A percentile compares a stretch with the other conserved stretches of the same genome.
phyloP scores from a whole-genome alignment of 495 filamentous ascomycete species.

The Staphylotrichum tortipilum region DNA sequence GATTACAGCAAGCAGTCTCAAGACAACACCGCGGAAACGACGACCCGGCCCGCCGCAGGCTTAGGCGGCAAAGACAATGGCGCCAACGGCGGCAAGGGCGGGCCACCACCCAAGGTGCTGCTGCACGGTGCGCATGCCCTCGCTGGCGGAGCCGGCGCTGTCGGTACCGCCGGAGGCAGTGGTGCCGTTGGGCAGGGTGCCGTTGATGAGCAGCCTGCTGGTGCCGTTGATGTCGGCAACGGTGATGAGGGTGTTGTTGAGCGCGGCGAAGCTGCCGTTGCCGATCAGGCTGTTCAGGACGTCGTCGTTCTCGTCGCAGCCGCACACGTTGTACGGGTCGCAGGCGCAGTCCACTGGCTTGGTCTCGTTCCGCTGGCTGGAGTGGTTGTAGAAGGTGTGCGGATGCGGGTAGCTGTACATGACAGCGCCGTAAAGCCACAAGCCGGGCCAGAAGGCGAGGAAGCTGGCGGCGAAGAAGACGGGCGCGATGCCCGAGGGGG shows the following conservation, averaged over 20 bases:
- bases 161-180: constrained; percentile 53
- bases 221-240: constrained; percentile 68
- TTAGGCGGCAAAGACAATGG: constrained; percentile 40
- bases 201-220: constrained; percentile 69
- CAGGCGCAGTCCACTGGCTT: constrained; percentile 70
- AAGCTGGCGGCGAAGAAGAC: constrained; percentile 47
- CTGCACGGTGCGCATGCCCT: constrained; percentile 29
- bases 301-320: constrained; percentile 59
- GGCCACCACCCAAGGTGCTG: constrained; percentile 54
- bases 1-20: no score
- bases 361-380: constrained; percentile 52
- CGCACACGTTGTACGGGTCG: constrained; percentile 59
- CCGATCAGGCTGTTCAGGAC: constrained; percentile 52
- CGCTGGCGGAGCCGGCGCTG: constrained; percentile 27
- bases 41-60: no score
- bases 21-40: no score
- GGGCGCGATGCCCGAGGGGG: constrained; percentile 51
- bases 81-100: constrained; percentile 45
- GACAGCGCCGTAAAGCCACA: constrained; percentile 57
- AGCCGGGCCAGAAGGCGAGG: constrained; percentile 49
- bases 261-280: constrained; percentile 48
- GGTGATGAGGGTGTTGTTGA: constrained; percentile 55
- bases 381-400: constrained; percentile 55
- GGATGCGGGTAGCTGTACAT: constrained; percentile 55
- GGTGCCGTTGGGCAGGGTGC: constrained; percentile 78